These are phyloP conservation scores for Chytriomyces hyalinus DNA, from an alignment of 192 early-diverging fungal genomes.

Conservation along the genomic window DNA sequence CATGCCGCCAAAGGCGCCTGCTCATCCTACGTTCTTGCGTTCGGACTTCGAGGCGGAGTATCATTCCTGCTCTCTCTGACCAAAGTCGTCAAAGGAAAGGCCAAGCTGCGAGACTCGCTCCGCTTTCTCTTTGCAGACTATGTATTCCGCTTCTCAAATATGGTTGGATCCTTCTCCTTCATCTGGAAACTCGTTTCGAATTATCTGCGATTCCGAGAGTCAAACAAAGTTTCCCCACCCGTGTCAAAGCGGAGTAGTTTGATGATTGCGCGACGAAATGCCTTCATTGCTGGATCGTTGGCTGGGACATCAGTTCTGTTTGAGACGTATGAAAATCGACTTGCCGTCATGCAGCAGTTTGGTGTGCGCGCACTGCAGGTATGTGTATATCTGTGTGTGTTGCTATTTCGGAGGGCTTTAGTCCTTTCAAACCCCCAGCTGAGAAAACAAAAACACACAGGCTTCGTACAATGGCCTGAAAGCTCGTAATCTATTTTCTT, in stretches of 20 bases:
- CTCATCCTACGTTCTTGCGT: constrained; percentile 58
- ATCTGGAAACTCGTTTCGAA: constrained; percentile 78
- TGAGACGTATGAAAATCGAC: constrained; percentile 46
- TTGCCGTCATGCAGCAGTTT: constrained; percentile 55
- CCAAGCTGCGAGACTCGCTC: constrained; percentile 48
- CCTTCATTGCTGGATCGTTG: constrained; percentile 43
- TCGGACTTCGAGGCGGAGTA: constrained; percentile 60
- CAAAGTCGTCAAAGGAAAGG: constrained; percentile 49
- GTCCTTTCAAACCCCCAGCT: background rate
- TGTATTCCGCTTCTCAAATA: constrained; percentile 71
- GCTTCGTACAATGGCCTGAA: constrained; percentile 52
- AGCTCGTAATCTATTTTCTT: constrained; percentile 39
- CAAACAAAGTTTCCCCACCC: constrained; percentile 30
- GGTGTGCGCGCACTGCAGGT: constrained; percentile 17
- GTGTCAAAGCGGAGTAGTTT: background rate
- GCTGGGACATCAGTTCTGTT: constrained; percentile 51
- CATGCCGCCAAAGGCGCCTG: constrained; percentile 60
- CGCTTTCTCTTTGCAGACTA: constrained; percentile 62
- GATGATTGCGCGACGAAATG: background rate
- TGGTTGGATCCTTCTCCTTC: constrained; percentile 78
- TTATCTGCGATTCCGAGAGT: constrained; percentile 38
- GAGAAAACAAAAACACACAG: constrained; percentile 17
- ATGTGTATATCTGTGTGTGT: background rate
- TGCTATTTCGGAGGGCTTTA: background rate
- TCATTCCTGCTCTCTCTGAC: constrained; percentile 58